Evolutionary conservation across 148 eudicot species (phyloP).

Genomic region (Diospyros kaki): DNA sequence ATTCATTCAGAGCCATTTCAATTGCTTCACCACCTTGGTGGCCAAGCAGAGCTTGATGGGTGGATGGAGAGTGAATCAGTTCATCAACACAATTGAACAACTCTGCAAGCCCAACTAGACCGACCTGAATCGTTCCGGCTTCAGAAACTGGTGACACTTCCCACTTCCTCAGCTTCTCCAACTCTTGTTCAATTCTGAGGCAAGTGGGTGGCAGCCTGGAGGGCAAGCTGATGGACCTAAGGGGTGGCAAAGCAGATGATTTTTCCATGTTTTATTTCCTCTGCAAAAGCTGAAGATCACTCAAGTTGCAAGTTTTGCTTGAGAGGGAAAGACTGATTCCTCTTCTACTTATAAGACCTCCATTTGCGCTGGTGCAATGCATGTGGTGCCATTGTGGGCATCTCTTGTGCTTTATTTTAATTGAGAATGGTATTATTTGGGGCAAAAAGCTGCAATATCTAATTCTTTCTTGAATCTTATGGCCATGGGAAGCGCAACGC

Average conservation of each 20-base stretch:
- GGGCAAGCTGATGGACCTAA: constrained; percentile 49
- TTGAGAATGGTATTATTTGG: background rate
- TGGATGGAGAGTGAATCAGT: constrained; percentile 30
- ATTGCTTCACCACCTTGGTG: constrained; percentile 25
- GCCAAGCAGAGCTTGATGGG: constrained; percentile 29
- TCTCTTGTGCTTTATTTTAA: background rate
- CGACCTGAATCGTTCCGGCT: constrained; percentile 26
- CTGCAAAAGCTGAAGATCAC: background rate
- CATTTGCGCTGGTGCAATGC: background rate
- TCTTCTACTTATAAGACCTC: background rate
- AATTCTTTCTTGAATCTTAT: background rate
- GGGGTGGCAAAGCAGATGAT: constrained; percentile 18
- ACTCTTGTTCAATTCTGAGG: constrained; percentile 33
- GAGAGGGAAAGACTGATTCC: background rate
- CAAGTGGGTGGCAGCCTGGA: constrained; percentile 29
- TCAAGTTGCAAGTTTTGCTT: background rate
- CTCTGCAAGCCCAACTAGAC: constrained; percentile 44
- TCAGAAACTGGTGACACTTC: constrained; percentile 14
- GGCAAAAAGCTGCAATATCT: background rate
- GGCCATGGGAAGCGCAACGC: background rate
- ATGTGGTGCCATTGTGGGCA: background rate
- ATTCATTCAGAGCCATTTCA: constrained; percentile 46
- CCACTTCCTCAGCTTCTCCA: constrained; percentile 42
- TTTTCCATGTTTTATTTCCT: constrained; percentile 1
- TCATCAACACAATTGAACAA: constrained; percentile 43